phyloP scores from a whole-genome alignment of 1,284 basidiomycete species.

The Austroboletus niveus region DNA sequence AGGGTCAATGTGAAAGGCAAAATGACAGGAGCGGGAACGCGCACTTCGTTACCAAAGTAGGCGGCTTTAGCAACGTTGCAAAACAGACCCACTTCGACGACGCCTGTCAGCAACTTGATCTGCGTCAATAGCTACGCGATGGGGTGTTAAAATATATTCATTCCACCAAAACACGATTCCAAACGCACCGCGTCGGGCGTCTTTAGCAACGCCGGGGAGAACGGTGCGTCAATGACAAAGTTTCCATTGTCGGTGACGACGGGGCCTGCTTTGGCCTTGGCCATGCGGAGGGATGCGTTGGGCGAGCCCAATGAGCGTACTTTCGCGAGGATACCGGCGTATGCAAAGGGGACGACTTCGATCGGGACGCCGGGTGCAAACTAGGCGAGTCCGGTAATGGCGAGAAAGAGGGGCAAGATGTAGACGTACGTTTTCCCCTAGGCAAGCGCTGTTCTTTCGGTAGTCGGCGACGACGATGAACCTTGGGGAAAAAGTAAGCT shows the following conservation, averaged over 20 bases:
- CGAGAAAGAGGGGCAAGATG: neutral
- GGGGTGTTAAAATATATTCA: neutral
- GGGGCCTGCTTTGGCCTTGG: constrained; percentile 82
- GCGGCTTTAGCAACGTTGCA: constrained; percentile 92
- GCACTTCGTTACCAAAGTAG: constrained; percentile 92
- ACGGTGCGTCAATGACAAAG: constrained; percentile 93
- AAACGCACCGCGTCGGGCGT: constrained; percentile 65
- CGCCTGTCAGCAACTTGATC: constrained; percentile 92
- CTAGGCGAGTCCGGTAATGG: constrained; percentile 36
- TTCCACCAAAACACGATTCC: too few species aligned
- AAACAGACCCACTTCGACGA: constrained; percentile 97
- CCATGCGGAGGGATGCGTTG: constrained; percentile 78
- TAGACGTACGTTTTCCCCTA: constrained; percentile 77
- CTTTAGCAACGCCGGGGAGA: constrained; percentile 66
- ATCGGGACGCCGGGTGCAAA: constrained; percentile 91
- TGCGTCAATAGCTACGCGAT: constrained; percentile 39
- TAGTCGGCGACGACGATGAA: constrained; percentile 97
- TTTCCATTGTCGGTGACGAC: constrained; percentile 97
- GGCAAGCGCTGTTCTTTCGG: constrained; percentile 83
- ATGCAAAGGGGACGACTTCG: constrained; percentile 96
- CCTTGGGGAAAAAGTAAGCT: constrained; percentile 35
- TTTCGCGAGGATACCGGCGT: constrained; percentile 79
- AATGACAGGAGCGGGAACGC: constrained; percentile 13
- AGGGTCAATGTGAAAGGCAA: neutral
- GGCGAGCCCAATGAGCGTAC: constrained; percentile 66